Evolutionary conservation across 306 rosid genomes (phyloP).

Genomic region (Quercus glauca): DNA sequence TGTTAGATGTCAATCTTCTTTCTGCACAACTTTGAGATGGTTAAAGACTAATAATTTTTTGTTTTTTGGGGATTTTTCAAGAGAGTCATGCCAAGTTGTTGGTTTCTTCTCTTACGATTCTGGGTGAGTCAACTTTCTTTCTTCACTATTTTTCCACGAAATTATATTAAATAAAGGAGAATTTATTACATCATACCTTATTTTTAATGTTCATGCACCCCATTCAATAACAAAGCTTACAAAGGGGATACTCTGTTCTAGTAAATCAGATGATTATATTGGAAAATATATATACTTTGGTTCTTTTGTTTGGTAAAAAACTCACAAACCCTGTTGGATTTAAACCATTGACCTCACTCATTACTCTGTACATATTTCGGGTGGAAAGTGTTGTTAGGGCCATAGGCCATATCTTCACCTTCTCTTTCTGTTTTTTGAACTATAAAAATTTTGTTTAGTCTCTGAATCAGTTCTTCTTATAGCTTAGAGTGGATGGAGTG

Average conservation of each 20-base stretch:
- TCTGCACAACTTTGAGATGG: slow-evolving; percentile 13
- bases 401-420: background rate
- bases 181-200: background rate
- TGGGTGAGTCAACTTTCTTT: slow-evolving; percentile 68
- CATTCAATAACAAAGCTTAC: background rate
- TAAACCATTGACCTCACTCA: background rate
- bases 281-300: background rate
- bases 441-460: slow-evolving; percentile 14
- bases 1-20: background rate
- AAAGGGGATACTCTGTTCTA: background rate
- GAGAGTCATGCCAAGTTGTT: slow-evolving; percentile 97
- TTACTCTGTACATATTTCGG: background rate
- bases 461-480: slow-evolving; percentile 27
- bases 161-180: background rate
- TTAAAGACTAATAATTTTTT: slow-evolving; percentile 27
- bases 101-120: slow-evolving; percentile 94
- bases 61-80: slow-evolving; percentile 37
- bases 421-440: background rate
- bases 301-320: background rate
- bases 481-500: slow-evolving; percentile 99
- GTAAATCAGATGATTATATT: background rate
- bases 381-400: background rate
- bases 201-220: background rate
- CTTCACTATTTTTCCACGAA: slow-evolving; percentile 3
- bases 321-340: background rate